phyloP scores from a whole-genome alignment of 139 green algal species.

The Desmodesmus armatus region DNA sequence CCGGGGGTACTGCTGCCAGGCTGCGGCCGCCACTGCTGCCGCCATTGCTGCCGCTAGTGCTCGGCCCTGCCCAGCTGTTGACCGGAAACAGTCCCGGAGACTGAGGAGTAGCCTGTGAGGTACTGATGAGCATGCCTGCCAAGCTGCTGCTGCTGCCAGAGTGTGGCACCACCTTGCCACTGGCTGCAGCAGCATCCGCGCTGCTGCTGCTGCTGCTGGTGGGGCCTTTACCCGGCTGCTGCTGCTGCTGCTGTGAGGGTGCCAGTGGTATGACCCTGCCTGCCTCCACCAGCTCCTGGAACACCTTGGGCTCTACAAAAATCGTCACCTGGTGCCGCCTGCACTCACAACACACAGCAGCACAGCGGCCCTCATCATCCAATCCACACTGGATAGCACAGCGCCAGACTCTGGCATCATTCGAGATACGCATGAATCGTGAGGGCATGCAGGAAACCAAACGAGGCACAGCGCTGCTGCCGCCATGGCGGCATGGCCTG shows the following conservation, averaged over 20 bases:
- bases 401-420: not conserved
- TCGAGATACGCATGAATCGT: too few relatives aligned
- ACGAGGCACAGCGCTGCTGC: too few relatives aligned
- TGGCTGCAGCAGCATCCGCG: too few relatives aligned
- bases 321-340: constrained; percentile 52
- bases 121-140: constrained; percentile 11
- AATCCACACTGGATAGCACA: not conserved
- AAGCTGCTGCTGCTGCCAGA: constrained; percentile 21
- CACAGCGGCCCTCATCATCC: too few relatives aligned
- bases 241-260: constrained; percentile 24
- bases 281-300: constrained; percentile 33
- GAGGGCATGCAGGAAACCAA: not conserved
- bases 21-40: not conserved
- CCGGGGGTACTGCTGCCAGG: not conserved
- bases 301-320: constrained; percentile 62
- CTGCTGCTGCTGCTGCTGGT: not conserved
- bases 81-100: not conserved
- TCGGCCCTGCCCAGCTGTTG: not conserved
- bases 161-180: not conserved
- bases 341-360: not conserved
- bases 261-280: not conserved
- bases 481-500: too few relatives aligned
- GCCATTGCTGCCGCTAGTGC: not conserved
- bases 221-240: not conserved
- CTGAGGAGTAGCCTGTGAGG: not conserved